Evolutionary conservation across 805 yeast genomes (phyloP).

Genomic region (Lipomyces kockii): DNA sequence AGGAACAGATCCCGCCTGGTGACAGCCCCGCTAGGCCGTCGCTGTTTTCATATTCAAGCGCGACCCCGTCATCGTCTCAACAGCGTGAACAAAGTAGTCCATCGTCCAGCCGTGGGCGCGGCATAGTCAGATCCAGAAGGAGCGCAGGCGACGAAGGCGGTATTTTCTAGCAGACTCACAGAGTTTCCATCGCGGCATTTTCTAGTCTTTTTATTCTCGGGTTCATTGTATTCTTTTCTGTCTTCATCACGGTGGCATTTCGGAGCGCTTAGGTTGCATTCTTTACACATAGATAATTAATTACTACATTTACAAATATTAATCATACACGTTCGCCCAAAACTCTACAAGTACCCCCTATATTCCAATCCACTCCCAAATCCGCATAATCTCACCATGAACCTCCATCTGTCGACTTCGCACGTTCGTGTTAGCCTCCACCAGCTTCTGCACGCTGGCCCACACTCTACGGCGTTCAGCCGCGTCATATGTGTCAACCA

Average conservation of each 20-base stretch:
- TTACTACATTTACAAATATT: neutral
- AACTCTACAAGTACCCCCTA: neutral
- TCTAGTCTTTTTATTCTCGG: neutral
- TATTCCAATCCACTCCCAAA: conserved; percentile 71
- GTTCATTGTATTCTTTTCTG: too few species aligned
- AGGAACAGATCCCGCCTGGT: conserved; percentile 8
- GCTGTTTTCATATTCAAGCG: neutral
- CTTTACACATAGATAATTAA: neutral
- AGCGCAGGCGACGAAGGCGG: neutral
- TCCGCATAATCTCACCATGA: conserved; percentile 82
- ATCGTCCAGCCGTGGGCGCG: neutral
- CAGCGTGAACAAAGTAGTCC: neutral
- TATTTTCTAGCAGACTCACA: neutral
- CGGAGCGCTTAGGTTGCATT: neutral
- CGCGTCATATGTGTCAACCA: conserved; percentile 43
- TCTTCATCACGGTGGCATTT: neutral
- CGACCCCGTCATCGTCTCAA: neutral
- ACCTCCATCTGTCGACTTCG: conserved; percentile 44
- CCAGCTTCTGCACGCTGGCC: conserved; percentile 34
- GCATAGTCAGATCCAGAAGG: neutral
- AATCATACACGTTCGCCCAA: neutral
- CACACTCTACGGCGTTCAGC: conserved; percentile 36
- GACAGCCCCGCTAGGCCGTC: neutral
- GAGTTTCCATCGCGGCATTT: neutral
- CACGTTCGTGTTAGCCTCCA: conserved; percentile 38